Percentiles rank a stretch among this genome's conserved stretches.
phyloP scores from a whole-genome alignment of 192 early-diverging fungal species.

The Backusella morwellensis region DNA sequence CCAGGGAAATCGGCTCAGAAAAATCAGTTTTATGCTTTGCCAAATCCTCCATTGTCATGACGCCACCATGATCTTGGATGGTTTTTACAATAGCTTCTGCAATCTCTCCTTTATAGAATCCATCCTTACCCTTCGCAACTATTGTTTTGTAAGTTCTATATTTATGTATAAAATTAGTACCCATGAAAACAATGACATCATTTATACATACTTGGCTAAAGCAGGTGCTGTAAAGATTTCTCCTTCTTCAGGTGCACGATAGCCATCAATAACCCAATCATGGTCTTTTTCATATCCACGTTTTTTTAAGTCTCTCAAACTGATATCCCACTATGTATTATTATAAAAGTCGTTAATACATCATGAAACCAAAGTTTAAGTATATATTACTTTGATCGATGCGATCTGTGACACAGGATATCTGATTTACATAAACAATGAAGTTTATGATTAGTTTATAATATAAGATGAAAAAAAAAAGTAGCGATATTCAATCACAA shows the following conservation, averaged over 20 bases:
- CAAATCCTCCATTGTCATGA: slow-evolving; percentile 68
- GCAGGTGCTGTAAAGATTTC: slow-evolving; percentile 58
- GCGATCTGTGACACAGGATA: slow-evolving; percentile 18
- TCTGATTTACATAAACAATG: neutral
- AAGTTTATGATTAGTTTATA: no score
- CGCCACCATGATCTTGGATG: slow-evolving; percentile 44
- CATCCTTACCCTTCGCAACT: neutral
- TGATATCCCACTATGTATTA: neutral
- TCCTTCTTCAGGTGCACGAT: slow-evolving; percentile 51
- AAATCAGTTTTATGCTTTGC: slow-evolving; percentile 45
- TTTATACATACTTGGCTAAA: slow-evolving; percentile 43
- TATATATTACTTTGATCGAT: slow-evolving; percentile 15
- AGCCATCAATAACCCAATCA: slow-evolving; percentile 49
- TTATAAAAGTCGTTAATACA: neutral
- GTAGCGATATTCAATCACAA: neutral
- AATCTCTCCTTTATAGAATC: neutral
- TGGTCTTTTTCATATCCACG: slow-evolving; percentile 21
- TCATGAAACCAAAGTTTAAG: neutral
- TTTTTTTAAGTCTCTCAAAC: neutral
- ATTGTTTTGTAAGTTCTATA: neutral
- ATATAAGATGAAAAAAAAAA: no score
- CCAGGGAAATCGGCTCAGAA: slow-evolving; percentile 57
- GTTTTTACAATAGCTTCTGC: neutral
- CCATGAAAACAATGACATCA: neutral
- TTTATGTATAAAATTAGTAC: neutral